phyloP scores from a whole-genome alignment of 2,329 filamentous ascomycete species.

The Cladophialophora exuberans region DNA sequence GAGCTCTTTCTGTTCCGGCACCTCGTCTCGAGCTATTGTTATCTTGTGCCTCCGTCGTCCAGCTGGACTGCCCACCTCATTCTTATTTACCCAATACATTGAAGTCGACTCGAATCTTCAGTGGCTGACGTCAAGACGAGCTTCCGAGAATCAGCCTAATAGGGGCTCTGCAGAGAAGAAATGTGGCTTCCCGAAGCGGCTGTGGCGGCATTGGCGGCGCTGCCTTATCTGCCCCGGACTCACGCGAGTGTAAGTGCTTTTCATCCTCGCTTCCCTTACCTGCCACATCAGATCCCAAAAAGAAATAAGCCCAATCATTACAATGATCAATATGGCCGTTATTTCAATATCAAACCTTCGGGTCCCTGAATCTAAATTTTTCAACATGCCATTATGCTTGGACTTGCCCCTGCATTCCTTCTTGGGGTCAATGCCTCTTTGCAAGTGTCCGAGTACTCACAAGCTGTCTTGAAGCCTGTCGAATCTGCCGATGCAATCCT shows the following conservation, averaged over 20 bases:
- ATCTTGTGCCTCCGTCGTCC: background rate
- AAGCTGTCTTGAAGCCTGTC: slow-evolving; percentile 26
- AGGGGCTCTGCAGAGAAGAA: slow-evolving; percentile 6
- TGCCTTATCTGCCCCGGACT: slow-evolving; percentile 18
- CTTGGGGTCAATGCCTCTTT: slow-evolving; percentile 23
- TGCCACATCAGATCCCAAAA: background rate
- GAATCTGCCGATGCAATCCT: slow-evolving; percentile 23
- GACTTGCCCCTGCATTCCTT: slow-evolving; percentile 18
- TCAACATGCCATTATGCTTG: slow-evolving; percentile 15
- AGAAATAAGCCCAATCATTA: slow-evolving; percentile 1
- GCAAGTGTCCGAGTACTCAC: slow-evolving; percentile 24
- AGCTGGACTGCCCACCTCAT: background rate
- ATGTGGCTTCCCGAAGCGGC: slow-evolving; percentile 26
- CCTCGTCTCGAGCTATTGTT: background rate
- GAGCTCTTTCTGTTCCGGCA: background rate
- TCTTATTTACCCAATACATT: background rate
- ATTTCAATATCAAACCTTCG: slow-evolving; percentile 1
- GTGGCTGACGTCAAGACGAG: slow-evolving; percentile 16
- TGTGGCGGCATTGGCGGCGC: slow-evolving; percentile 24
- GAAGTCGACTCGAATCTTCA: background rate
- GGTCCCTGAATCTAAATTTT: background rate
- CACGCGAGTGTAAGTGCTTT: slow-evolving; percentile 24
- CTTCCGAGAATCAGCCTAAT: slow-evolving; percentile 19
- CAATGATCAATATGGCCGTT: background rate
- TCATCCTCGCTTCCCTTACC: background rate